Base-by-base conservation (phyloP, 164 flowering plant species). In the Umbellularia californica region DNA sequence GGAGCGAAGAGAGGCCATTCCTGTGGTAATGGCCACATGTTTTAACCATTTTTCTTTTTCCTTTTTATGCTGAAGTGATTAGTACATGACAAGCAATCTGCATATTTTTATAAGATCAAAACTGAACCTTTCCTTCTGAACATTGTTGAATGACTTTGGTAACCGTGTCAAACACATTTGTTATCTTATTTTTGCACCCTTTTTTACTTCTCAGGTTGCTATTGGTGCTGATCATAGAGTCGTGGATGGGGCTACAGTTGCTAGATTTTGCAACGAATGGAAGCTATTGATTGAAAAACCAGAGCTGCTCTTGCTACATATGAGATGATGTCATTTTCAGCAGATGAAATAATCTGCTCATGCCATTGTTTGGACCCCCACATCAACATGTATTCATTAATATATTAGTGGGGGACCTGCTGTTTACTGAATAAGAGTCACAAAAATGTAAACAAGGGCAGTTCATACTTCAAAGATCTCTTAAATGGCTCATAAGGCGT, bases 211-310 rank as follows among this genome's bases (percentile, higher is more conserved):
- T 72, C 90, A 95, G 99, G 89, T 93, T 41, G 88, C 93, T 69
- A 84, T 95, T 23, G 99, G 94, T 30, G 97, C 99, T 27, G 99
- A 95, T 81, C 99, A 95, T 77, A 86, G 99, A 81, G 92, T 95
- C 65, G 81, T 93, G 75, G 99, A 93, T 82, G 99, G 99, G 65
- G 97, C 99, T 65, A 87, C 90, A 0, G 97, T 95, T 2, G 97
- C 99, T 15, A 89, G 83, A 76, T 95, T 95, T 80, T 92, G 97
- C 81, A 93, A 90, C 23, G 90, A 91, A 77, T 95, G 99, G 99
- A 95, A 95, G 80, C 84, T 71, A 58, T 81, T 81, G 33, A 81
- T 92, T 60, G 97, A 95, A 75, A 93, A 89, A 28, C 99, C 99
- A 30, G 94, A 93, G 84, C 83, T 91, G 65, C 90, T 93, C 22